These are phyloP conservation scores for Nicotiana otophora DNA, from an alignment of 257 asterid species.

Conservation along the genomic window DNA sequence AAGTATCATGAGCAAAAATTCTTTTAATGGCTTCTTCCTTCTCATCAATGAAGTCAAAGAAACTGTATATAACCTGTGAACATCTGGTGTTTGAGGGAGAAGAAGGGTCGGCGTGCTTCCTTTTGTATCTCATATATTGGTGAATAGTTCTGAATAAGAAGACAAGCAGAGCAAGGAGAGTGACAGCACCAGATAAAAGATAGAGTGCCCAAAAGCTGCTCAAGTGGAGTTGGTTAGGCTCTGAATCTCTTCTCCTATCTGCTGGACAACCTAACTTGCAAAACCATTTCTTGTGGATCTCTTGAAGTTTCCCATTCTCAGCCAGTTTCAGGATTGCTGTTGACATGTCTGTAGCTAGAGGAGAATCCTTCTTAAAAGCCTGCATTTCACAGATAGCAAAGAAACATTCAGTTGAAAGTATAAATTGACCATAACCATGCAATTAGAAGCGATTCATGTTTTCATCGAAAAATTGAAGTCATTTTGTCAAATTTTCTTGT, in stretches of 20 bases:
- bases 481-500: not conserved
- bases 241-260: slow-evolving; percentile 39
- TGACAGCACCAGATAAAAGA: slow-evolving; percentile 43
- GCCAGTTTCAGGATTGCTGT: slow-evolving; percentile 62
- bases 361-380: slow-evolving; percentile 81
- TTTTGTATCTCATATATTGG: slow-evolving; percentile 26
- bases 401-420: not conserved
- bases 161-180: slow-evolving; percentile 13
- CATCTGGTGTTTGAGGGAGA: slow-evolving; percentile 14
- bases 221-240: slow-evolving; percentile 58
- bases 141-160: slow-evolving; percentile 20
- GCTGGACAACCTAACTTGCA: slow-evolving; percentile 46
- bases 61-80: slow-evolving; percentile 18
- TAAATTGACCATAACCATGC: not conserved
- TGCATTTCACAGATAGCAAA: not conserved
- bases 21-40: slow-evolving; percentile 38
- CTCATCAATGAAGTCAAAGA: slow-evolving; percentile 36
- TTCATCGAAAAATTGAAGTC: not conserved
- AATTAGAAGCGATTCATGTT: not conserved
- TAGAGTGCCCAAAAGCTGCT: slow-evolving; percentile 81
- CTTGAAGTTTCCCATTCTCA: slow-evolving; percentile 56
- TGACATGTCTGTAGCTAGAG: slow-evolving; percentile 69
- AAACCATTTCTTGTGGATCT: slow-evolving; percentile 65
- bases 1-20: slow-evolving; percentile 19
- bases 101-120: slow-evolving; percentile 20